phyloP scores from a whole-genome alignment of 495 filamentous ascomycete species.

The Neurospora sp. region DNA sequence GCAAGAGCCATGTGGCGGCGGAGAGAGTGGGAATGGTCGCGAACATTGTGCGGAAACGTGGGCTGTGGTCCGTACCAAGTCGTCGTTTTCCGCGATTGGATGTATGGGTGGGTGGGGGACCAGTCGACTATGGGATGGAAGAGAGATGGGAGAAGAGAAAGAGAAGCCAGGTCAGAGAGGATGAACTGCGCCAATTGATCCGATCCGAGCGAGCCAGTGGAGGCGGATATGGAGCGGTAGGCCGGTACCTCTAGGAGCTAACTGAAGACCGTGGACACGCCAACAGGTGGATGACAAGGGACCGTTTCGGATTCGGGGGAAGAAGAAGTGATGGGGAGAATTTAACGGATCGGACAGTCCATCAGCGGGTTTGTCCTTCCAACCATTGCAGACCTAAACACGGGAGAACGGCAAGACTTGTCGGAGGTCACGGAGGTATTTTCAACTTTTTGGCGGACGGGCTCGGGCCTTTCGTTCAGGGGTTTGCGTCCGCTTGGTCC shows the following conservation, averaged over 20 bases:
- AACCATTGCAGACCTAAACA: background rate
- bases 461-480: background rate
- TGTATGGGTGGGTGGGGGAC: background rate
- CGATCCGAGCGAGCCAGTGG: background rate
- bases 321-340: background rate
- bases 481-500: background rate
- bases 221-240: background rate
- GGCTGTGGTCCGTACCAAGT: background rate
- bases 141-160: background rate
- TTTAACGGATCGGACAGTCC: background rate
- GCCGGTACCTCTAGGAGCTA: background rate
- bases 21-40: slow-evolving; percentile 1
- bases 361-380: background rate
- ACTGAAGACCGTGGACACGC: background rate
- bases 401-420: background rate
- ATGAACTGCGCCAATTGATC: background rate
- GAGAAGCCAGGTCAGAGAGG: background rate
- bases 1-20: slow-evolving; percentile 10
- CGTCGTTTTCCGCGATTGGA: background rate
- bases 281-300: background rate
- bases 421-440: background rate
- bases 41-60: slow-evolving; percentile 3
- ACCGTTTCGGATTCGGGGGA: background rate
- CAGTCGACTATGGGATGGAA: background rate
- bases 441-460: background rate